Evolutionary conservation across 352 stramenopile species (phyloP).

Genomic region (Phytophthora brassicae): DNA sequence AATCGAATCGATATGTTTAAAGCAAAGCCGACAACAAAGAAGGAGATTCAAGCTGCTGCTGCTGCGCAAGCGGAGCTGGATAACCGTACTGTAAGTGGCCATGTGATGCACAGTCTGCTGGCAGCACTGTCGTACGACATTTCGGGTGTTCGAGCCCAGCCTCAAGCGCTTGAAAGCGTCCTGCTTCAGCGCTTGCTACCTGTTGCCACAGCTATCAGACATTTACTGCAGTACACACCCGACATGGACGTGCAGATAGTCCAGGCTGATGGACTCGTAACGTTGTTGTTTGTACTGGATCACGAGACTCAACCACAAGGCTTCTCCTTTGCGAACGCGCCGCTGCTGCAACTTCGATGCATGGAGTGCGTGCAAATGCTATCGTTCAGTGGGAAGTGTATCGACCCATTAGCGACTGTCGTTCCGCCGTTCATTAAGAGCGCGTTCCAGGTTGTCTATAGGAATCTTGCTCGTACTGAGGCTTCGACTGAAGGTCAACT

Average conservation of each 20-base stretch:
- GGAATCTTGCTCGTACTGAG: slow-evolving; percentile 73
- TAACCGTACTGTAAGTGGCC: slow-evolving; percentile 52
- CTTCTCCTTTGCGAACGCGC: slow-evolving; percentile 77
- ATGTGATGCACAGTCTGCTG: slow-evolving; percentile 80
- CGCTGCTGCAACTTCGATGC: slow-evolving; percentile 78
- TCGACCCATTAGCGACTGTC: slow-evolving; percentile 72
- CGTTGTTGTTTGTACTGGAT: slow-evolving; percentile 76
- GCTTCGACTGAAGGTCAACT: slow-evolving; percentile 82
- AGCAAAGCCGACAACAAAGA: slow-evolving; percentile 37
- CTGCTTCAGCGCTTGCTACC: slow-evolving; percentile 74
- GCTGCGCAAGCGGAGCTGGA: slow-evolving; percentile 34
- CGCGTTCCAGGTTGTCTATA: slow-evolving; percentile 84
- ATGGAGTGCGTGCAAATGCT: slow-evolving; percentile 88
- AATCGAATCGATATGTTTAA: slow-evolving; percentile 29
- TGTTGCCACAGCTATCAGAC: slow-evolving; percentile 74
- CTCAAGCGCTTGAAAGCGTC: slow-evolving; percentile 64
- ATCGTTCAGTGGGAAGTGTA: slow-evolving; percentile 83
- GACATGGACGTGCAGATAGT: slow-evolving; percentile 87
- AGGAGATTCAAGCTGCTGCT: slow-evolving; percentile 41
- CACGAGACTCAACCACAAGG: slow-evolving; percentile 79
- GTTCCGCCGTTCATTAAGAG: slow-evolving; percentile 87
- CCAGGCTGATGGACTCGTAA: slow-evolving; percentile 71
- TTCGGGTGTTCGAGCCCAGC: slow-evolving; percentile 67
- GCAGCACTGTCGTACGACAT: slow-evolving; percentile 74
- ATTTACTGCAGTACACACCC: slow-evolving; percentile 77